Conservation (phyloP, 306 rosid species). For the Cucumis hystrix region DNA sequence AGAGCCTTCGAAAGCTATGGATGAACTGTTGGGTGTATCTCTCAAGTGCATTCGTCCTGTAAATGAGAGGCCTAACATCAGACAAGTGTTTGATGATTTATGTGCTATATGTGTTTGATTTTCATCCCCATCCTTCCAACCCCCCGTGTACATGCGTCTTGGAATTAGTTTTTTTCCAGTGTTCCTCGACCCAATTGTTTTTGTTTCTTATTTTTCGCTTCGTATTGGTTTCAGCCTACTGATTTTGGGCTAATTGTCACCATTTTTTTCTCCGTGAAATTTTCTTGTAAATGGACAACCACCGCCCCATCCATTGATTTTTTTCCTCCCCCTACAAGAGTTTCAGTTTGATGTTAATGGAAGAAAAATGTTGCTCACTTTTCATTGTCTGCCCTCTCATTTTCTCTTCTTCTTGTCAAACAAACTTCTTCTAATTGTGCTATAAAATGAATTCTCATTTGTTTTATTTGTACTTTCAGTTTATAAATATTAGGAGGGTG, state of each 20-base stretch:
- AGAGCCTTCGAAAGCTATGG: slow-evolving; percentile 75
- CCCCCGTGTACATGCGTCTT: slow-evolving; percentile 4
- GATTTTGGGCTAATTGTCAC: slow-evolving; percentile 50
- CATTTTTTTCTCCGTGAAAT: slow-evolving; percentile 29
- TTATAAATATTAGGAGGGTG: no score
- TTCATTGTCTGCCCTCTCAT: not conserved
- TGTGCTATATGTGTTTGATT: slow-evolving; percentile 60
- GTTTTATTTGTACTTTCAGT: no score
- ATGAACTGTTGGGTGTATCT: slow-evolving; percentile 61
- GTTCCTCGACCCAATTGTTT: slow-evolving; percentile 65
- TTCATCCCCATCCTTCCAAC: not conserved
- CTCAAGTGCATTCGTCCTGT: slow-evolving; percentile 93
- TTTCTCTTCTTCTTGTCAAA: not conserved
- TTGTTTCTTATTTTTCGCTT: slow-evolving; percentile 29
- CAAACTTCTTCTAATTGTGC: not conserved
- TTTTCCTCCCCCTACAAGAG: slow-evolving; percentile 12
- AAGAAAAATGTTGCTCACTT: slow-evolving; percentile 10
- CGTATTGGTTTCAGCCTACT: slow-evolving; percentile 53
- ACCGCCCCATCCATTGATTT: slow-evolving; percentile 26
- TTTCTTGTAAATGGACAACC: slow-evolving; percentile 75
- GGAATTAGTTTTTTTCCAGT: slow-evolving; percentile 3
- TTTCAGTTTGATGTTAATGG: slow-evolving; percentile 49
- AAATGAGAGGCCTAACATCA: slow-evolving; percentile 99
- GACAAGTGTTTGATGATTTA: slow-evolving; percentile 84
- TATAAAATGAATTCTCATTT: no score